These are phyloP conservation scores for Ascochyta rabiei DNA, from an alignment of 2,329 filamentous ascomycete genomes.

Conservation along the genomic window DNA sequence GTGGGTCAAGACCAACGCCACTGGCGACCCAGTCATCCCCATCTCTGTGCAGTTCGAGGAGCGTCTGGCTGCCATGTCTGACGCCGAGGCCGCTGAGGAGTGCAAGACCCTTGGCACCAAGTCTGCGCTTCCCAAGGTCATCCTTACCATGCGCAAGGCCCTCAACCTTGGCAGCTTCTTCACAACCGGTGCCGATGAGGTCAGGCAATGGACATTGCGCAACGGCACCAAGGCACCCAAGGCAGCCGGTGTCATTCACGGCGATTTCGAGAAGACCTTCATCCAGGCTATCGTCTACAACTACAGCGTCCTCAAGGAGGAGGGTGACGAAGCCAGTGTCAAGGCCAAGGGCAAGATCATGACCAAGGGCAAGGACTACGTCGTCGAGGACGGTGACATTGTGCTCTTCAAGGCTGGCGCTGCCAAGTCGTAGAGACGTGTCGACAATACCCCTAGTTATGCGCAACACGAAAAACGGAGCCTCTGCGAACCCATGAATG, in stretches of 20 bases:
- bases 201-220: conserved; percentile 97
- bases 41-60: conserved; percentile 94
- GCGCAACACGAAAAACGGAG: conserved; percentile 26
- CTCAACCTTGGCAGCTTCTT: conserved; percentile 95
- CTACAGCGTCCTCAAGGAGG: conserved; percentile 78
- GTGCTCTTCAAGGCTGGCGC: conserved; percentile 90
- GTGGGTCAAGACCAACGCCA: conserved; percentile 91
- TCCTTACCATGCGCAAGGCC: conserved; percentile 89
- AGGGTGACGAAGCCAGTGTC: conserved; percentile 85
- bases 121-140: conserved; percentile 88
- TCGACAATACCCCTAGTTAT: conserved; percentile 19
- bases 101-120: conserved; percentile 86
- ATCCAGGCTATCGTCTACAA: conserved; percentile 97
- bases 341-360: conserved; percentile 95
- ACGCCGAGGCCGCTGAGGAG: conserved; percentile 80
- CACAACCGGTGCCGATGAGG: conserved; percentile 93
- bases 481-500: conserved; percentile 27
- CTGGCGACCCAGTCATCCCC: conserved; percentile 88
- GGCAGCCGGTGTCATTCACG: conserved; percentile 96
- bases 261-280: conserved; percentile 99
- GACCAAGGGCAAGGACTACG: conserved; percentile 98
- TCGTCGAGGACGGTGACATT: conserved; percentile 81
- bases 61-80: conserved; percentile 80
- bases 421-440: conserved; percentile 66
- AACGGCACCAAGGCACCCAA: conserved; percentile 97